phyloP scores from a whole-genome alignment of 352 stramenopile species.

The Phytophthora sansomeana region DNA sequence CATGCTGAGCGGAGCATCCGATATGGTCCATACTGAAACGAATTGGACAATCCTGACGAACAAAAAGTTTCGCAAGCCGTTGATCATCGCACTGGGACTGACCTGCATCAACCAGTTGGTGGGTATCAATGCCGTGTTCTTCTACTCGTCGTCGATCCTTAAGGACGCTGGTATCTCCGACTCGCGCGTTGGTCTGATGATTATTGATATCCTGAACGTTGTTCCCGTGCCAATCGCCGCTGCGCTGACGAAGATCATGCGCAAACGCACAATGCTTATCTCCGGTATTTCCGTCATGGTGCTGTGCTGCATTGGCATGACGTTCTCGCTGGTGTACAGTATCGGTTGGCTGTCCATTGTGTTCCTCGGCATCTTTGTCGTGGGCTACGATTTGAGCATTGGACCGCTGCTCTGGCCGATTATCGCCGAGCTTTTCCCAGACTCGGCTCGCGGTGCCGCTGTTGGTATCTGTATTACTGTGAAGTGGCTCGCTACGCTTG shows the following conservation, averaged over 20 bases:
- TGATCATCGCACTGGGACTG: conserved; percentile 51
- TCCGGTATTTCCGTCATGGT: conserved; percentile 51
- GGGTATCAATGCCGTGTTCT: conserved; percentile 72
- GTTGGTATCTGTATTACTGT: conserved; percentile 49
- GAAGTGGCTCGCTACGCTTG: conserved; percentile 68
- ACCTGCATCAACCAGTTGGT: conserved; percentile 65
- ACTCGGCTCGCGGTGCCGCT: conserved; percentile 53
- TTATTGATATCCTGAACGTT: conserved; percentile 63
- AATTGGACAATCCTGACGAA: conserved; percentile 34
- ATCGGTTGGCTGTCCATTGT: conserved; percentile 51
- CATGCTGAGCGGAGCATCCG: conserved; percentile 7
- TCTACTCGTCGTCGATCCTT: conserved; percentile 71
- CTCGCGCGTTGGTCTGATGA: conserved; percentile 54
- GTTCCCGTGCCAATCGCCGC: conserved; percentile 47
- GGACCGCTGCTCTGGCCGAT: conserved; percentile 64
- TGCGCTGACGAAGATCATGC: conserved; percentile 36
- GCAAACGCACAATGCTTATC: conserved; percentile 54
- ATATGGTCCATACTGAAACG: conserved; percentile 22
- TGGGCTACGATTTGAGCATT: conserved; percentile 59
- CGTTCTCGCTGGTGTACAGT: conserved; percentile 43
- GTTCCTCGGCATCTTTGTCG: conserved; percentile 54
- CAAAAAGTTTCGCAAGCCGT: conserved; percentile 40
- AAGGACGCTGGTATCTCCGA: conserved; percentile 58
- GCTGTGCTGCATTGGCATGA: conserved; percentile 50
- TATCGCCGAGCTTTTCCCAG: conserved; percentile 59